Evolutionary conservation across 2,329 filamentous ascomycete species (phyloP).

Genomic region (Colletotrichum salicis): DNA sequence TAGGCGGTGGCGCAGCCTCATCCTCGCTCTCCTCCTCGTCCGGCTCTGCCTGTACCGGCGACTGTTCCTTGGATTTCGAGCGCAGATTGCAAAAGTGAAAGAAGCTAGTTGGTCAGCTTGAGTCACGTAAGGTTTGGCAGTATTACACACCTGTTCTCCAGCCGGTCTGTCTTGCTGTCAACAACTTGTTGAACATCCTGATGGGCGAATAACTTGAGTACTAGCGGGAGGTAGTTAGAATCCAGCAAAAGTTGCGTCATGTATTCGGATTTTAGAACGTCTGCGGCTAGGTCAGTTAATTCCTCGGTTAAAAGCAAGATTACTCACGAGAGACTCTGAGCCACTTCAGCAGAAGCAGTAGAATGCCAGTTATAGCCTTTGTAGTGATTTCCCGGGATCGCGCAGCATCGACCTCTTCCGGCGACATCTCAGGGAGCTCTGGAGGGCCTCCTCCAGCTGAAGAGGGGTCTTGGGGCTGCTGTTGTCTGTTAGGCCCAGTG

Average conservation of each 20-base stretch:
- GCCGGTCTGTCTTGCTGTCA: constrained; percentile 83
- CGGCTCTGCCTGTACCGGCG: constrained; percentile 37
- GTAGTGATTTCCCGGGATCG: constrained; percentile 87
- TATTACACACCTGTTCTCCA: constrained; percentile 76
- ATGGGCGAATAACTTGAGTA: constrained; percentile 92
- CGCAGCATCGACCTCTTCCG: constrained; percentile 84
- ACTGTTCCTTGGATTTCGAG: constrained; percentile 60
- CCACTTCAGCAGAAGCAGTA: constrained; percentile 94
- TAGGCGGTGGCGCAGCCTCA: constrained; percentile 87
- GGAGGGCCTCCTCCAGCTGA: constrained; percentile 37
- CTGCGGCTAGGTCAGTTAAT: constrained; percentile 54
- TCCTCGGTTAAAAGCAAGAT: constrained; percentile 34
- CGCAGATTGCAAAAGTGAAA: constrained; percentile 87
- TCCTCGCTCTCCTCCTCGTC: constrained; percentile 65
- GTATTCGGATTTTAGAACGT: constrained; percentile 96
- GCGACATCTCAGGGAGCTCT: constrained; percentile 60
- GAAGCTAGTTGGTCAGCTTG: constrained; percentile 66
- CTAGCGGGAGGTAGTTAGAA: constrained; percentile 92
- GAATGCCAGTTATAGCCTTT: constrained; percentile 90
- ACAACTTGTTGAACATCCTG: constrained; percentile 93
- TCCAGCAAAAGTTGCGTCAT: constrained; percentile 92
- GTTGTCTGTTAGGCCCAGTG: constrained; percentile 44
- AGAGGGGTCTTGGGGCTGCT: constrained; percentile 41
- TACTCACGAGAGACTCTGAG: constrained; percentile 89
- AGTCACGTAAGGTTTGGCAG: constrained; percentile 35